Base-by-base conservation (phyloP, 208 protist species). In the Strigomonas culicis region DNA sequence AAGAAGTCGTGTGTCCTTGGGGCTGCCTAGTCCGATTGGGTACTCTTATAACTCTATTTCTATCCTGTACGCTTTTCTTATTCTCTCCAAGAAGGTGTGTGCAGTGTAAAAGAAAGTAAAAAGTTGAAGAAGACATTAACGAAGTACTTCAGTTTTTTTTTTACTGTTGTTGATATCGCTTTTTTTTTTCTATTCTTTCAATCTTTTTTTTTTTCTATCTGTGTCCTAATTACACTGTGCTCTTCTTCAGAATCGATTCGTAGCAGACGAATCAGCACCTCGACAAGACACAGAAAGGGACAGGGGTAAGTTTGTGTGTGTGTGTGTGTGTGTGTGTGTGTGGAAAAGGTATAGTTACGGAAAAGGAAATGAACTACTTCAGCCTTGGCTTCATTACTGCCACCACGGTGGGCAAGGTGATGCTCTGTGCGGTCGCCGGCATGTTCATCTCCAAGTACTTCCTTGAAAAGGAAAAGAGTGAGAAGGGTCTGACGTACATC, bases 401-500 rank as follows among this genome's bases (percentile, higher is more conserved):
- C 28, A 56, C 71, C 19, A 88, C 85, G 30, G 75, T 88, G 15
- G 79, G 70, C 15, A 92, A 87, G 62, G 79, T 92, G 43, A 68
- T 88, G 57, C 55, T 88, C 13, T 82, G 75, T 44, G 43, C 77
- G n/a, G 56, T 77, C 15, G 78, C 59, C 1, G 85, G 85, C 27
- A 75, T 92, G 59, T 22, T 82, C 21, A 61, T 79, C 27, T 84
- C 81, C 17, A 59, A 71, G 22, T 77, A 82, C 52, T 86, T 86
- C 43, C 31, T 46, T 4, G 41, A 61, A 8, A 67, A 57, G 1
- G 56, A 79, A 32, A 44, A 64, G 36, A 87, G 72, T 30, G 59
- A 79, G 47, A 79, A 77, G 25, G 82, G 82, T 8, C 64, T 93
- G 19, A 84, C 71, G 53, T 77, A 78, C 60, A 82, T 93, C 31